Conservation (phyloP, 805 yeast genomes). For the Pichia kluyveri region DNA sequence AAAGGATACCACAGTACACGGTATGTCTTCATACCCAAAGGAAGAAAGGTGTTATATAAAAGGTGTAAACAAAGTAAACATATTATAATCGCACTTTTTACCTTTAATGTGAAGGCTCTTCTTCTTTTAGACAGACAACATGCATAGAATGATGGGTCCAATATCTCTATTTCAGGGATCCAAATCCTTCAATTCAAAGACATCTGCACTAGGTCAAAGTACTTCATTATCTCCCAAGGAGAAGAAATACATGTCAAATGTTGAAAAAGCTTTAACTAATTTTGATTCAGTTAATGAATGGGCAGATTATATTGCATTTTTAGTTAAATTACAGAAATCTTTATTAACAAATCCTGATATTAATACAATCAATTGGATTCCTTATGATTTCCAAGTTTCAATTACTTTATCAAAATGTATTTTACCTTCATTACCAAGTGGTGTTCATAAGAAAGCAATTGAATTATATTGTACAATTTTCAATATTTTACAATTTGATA, state of each 20-base stretch:
- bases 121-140: not conserved
- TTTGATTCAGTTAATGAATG: slow-evolving; percentile 88
- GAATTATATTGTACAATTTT: slow-evolving; percentile 70
- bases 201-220: slow-evolving; percentile 7
- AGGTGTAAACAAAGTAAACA: too few relatives aligned
- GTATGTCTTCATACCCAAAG: not conserved
- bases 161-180: slow-evolving; percentile 9
- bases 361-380: slow-evolving; percentile 46
- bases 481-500: slow-evolving; percentile 46
- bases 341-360: slow-evolving; percentile 40
- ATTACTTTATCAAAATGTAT: slow-evolving; percentile 70
- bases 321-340: slow-evolving; percentile 71
- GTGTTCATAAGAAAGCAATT: slow-evolving; percentile 86
- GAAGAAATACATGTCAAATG: slow-evolving; percentile 54
- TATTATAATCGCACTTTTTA: too few relatives aligned
- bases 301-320: slow-evolving; percentile 94
- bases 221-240: slow-evolving; percentile 45
- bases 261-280: slow-evolving; percentile 62
- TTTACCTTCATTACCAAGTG: slow-evolving; percentile 79
- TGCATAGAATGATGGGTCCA: slow-evolving; percentile 15
- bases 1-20: not conserved
- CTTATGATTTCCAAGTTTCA: slow-evolving; percentile 58
- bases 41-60: not conserved
- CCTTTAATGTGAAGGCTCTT: too few relatives aligned
- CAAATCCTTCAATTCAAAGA: slow-evolving; percentile 4